Percentiles rank a stretch among this genome's conserved stretches.
Evolutionary conservation across 768 basidiomycete species (phyloP).

Genomic region (Suillus luteus): DNA sequence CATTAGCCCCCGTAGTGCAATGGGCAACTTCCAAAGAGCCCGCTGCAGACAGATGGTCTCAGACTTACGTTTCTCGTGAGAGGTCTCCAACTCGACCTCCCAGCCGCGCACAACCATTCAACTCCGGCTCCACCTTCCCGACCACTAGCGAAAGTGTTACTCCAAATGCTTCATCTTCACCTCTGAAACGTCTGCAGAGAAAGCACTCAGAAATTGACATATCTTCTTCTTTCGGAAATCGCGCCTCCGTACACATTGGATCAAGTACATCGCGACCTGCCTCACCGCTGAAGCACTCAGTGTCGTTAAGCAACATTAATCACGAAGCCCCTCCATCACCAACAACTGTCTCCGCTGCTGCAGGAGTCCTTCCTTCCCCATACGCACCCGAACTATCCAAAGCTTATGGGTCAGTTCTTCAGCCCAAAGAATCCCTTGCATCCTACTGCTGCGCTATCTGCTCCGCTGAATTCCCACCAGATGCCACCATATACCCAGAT

Average conservation of each 20-base stretch:
- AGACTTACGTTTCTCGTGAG: slow-evolving; percentile 68
- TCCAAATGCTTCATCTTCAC: slow-evolving; percentile 21
- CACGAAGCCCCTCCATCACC: slow-evolving; percentile 27
- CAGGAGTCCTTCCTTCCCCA: slow-evolving; percentile 62
- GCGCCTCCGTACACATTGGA: slow-evolving; percentile 60
- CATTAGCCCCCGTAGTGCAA: slow-evolving; percentile 64
- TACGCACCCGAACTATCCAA: slow-evolving; percentile 69
- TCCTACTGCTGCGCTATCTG: slow-evolving; percentile 73
- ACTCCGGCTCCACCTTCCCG: slow-evolving; percentile 11
- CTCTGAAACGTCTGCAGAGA: slow-evolving; percentile 51
- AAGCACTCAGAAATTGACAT: slow-evolving; percentile 39
- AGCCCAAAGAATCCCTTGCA: slow-evolving; percentile 72
- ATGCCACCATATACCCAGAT: slow-evolving; percentile 86
- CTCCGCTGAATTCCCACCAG: slow-evolving; percentile 65
- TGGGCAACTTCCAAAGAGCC: slow-evolving; percentile 51
- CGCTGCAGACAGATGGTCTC: slow-evolving; percentile 73
- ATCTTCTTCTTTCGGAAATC: slow-evolving; percentile 42
- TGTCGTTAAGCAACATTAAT: slow-evolving; percentile 10
- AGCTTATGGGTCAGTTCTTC: slow-evolving; percentile 83
- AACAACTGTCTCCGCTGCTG: slow-evolving; percentile 53
- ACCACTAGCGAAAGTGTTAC: slow-evolving; percentile 8
- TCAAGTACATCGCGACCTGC: slow-evolving; percentile 55
- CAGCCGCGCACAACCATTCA: slow-evolving; percentile 19
- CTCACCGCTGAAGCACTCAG: slow-evolving; percentile 54
- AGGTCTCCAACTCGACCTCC: slow-evolving; percentile 45